Percentiles rank a stretch among this genome's conserved stretches.
phyloP scores from a whole-genome alignment of 208 protist genomes.

The Trypanosoma mega region DNA sequence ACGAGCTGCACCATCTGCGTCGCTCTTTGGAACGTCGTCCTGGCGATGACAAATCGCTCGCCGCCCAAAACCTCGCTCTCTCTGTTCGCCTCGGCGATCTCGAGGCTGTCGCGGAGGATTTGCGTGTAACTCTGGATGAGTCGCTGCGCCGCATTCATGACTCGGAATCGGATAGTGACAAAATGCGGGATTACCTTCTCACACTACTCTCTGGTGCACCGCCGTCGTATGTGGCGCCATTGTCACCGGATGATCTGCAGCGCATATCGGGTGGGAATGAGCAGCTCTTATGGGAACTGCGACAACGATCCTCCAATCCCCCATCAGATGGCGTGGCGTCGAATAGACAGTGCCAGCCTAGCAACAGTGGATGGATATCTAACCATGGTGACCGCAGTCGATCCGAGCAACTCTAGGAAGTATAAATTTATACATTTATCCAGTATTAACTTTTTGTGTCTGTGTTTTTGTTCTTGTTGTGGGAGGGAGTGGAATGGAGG shows the following conservation, averaged over 20 bases:
- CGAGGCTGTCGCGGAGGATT: constrained; percentile 32
- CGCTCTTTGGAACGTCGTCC: no score
- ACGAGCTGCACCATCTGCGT: background rate
- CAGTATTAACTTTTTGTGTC: no score
- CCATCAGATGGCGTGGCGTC: background rate
- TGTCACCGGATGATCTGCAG: background rate
- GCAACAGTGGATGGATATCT: no score
- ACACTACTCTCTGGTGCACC: background rate
- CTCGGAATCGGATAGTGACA: constrained; percentile 24
- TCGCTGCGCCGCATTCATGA: constrained; percentile 23
- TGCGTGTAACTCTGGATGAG: constrained; percentile 31
- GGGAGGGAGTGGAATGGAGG: no score
- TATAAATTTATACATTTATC: no score
- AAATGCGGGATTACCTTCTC: constrained; percentile 25
- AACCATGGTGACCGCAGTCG: no score
- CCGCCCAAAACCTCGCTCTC: constrained; percentile 34
- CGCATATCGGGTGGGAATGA: background rate
- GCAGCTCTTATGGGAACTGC: background rate
- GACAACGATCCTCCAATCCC: background rate
- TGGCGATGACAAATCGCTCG: no score
- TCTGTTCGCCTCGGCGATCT: constrained; percentile 35
- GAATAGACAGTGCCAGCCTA: background rate
- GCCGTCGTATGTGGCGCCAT: background rate
- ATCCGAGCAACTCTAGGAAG: no score
- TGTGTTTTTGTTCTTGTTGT: no score